Evolutionary conservation across 768 basidiomycete species (phyloP).

Genomic region (Boletus sensibilis): DNA sequence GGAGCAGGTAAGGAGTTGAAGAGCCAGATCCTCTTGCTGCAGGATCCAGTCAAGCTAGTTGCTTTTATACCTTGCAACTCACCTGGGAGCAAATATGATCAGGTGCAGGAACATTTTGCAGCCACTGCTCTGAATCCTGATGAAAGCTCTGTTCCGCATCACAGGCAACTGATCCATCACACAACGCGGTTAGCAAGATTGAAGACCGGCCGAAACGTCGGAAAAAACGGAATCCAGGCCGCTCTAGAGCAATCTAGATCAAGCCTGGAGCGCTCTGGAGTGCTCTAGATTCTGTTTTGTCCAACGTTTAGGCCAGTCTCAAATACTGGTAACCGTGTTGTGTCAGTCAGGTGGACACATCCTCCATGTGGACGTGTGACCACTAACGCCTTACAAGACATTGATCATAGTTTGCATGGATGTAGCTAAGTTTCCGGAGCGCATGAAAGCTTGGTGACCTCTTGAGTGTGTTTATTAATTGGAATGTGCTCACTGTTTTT

Average conservation of each 20-base stretch:
- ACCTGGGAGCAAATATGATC: conserved; percentile 1
- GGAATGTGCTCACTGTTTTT: neutral
- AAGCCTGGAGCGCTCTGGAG: no score
- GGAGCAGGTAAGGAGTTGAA: neutral
- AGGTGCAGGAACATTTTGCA: neutral
- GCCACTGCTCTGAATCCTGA: no score
- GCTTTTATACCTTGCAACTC: conserved; percentile 17
- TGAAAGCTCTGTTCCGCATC: neutral
- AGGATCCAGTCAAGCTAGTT: neutral
- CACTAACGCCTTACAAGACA: neutral
- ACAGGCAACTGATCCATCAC: no score
- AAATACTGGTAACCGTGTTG: no score
- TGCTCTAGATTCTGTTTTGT: no score
- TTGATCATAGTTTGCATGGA: neutral
- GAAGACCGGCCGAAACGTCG: no score
- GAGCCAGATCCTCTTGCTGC: neutral
- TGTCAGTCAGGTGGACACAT: neutral
- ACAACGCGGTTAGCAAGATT: no score
- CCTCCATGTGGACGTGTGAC: neutral
- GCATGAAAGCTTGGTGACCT: neutral
- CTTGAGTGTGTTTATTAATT: neutral
- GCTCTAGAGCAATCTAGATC: no score
- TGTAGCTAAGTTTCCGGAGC: neutral
- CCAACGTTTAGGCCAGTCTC: no score
- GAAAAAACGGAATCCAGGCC: no score